Evolutionary conservation across 345 rosid genomes (phyloP), one percentile per base, ranked within the genome.

Genomic region (Gossypium stocksii): DNA sequence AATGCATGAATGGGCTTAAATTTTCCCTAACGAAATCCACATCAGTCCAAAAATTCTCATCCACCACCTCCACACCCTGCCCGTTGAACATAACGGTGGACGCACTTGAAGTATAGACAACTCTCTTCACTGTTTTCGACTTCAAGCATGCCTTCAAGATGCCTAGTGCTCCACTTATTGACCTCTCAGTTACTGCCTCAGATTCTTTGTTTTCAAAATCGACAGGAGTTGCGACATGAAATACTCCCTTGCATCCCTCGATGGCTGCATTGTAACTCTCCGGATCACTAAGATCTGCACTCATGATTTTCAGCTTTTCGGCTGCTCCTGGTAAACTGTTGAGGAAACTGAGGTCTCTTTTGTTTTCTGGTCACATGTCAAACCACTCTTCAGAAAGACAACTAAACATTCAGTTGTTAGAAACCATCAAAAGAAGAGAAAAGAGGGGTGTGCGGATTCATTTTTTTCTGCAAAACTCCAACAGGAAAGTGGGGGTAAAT

Each of bases 81-180:
- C 15, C 54, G 41, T 46, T 77, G 8, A 22, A 14, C 19, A 0
- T 0, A 22, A 78, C 75, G 0, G 86, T 63, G 0, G 83, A 13
- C 8, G 76, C 61, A 25, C 94, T 90, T 2, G 94, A 89, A 67
- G 96, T 89, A 80, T 89, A 92, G 6, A 90, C 86, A 4, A 89
- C 86, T 9, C 89, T 81, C 79, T 83, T 87, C 34, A 90, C 90
- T 0, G 89, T 88, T 74, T 81, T 81, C 10, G 86, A 74, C 17
- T 85, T 80, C 72, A 83, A 49, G 82, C 89, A 89, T 4, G 88
- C 81, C 60, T 81, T 87, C 2, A 90, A 48, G 61, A 92, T 86
- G 44, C 89, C 90, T 58, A 80, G 54, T 1, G 86, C 66, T 70
- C 91, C 96, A 16, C 80, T 82, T 4, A 86, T 80, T 51, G 90